Evolutionary conservation across 2,329 filamentous ascomycete species (phyloP).

Genomic region (Scedosporium minutisporum): DNA sequence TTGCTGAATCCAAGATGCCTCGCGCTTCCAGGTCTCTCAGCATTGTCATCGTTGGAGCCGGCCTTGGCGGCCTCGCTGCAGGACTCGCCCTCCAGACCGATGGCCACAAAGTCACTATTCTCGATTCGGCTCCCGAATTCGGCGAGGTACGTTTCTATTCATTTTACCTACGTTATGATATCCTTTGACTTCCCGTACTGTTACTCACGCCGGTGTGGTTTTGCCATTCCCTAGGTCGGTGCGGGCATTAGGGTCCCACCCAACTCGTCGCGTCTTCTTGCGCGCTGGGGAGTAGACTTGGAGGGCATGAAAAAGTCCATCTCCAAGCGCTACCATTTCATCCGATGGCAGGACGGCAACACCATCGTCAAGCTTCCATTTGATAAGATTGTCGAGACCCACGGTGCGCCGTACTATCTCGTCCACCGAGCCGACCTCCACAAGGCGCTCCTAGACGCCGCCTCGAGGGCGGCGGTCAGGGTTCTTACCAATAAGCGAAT

Average conservation of each 20-base stretch:
- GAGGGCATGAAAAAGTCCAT: constrained; percentile 17
- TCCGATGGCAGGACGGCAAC: constrained; percentile 17
- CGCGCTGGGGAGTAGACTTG: constrained; percentile 16
- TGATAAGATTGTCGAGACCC: constrained; percentile 9
- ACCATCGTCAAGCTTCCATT: constrained; percentile 16
- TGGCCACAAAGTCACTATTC: constrained; percentile 12
- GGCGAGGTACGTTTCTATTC: constrained; percentile 5
- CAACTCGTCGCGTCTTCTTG: constrained; percentile 18
- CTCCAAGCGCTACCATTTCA: constrained; percentile 16
- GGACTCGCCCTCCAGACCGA: constrained; percentile 12
- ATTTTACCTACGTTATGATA: neutral
- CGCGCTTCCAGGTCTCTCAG: constrained; percentile 9
- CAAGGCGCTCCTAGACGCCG: constrained; percentile 16
- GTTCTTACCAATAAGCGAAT: constrained; percentile 18
- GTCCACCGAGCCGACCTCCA: constrained; percentile 23
- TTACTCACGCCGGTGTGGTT: too few relatives aligned
- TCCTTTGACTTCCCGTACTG: too few relatives aligned
- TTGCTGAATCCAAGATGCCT: constrained; percentile 6
- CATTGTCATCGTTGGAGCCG: constrained; percentile 12
- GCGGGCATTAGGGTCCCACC: constrained; percentile 21
- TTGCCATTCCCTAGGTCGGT: constrained; percentile 10
- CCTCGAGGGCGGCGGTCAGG: constrained; percentile 16
- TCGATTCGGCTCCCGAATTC: constrained; percentile 13
- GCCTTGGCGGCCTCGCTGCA: constrained; percentile 10
- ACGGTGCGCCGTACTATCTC: constrained; percentile 20